Base-by-base conservation (phyloP, 2,329 filamentous ascomycete species). In the Talaromyces sp. region DNA sequence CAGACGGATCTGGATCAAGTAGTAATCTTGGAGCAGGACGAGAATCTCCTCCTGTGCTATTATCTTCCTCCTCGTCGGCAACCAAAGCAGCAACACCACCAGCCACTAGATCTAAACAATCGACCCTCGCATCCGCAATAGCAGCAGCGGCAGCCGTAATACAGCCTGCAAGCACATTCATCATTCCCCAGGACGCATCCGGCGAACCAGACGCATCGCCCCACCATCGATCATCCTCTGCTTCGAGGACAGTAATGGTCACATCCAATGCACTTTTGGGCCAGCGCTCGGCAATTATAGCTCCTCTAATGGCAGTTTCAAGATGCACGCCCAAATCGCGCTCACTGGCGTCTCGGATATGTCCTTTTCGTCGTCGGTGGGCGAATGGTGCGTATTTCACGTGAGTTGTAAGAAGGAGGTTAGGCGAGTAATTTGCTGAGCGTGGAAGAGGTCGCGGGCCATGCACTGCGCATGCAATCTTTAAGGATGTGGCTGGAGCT, bases 231-330 rank as follows among this genome's bases (percentile, higher is more conserved):
- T 94, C 90, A 75, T 97, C 92, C 74, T 98, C 95, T 2, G 92
- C 94, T 79, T 99, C 95, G 19, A 99, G 83, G 58, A 99, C 88
- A 0, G 93, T 97, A 58, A 99, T 88, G 19, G 97, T 89, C 47
- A 99, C 89, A 75, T 99, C 95, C n/a, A 97, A 89, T 53, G 92
- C 93, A 76, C 92, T 97, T 83, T 99, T 99, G n/a, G 95, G 95
- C 92, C 94, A 99, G 65, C 94, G 85, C 75, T 97, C 93, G 15
- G 92, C 93, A 73, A 98, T 94, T 60, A 98, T 88, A 7, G 92
- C 91, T 0, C 94, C 94, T 38, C 93, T 87, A 60, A 99, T 83
- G 29, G 95, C 93, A 17, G 92, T 94, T 78, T 98, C 93, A 2
- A 99, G 82, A 76, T 98, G 94, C 11, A 93, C 90, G 13, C 92